Base-by-base conservation (phyloP, 1,139 yeast species). In the Suhomyces kunorum region DNA sequence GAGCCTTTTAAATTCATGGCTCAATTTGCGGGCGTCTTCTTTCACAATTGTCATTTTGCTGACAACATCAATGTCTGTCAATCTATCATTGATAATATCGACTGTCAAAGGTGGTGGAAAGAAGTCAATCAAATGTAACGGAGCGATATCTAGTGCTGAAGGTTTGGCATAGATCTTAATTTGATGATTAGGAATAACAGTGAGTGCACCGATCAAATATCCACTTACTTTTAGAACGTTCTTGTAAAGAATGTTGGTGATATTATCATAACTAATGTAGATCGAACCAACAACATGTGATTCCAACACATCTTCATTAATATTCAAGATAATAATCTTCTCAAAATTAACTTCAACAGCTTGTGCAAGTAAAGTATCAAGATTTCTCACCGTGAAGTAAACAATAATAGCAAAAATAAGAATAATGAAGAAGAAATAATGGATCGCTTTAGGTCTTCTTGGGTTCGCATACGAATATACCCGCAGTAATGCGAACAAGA, bases 21-120 rank as follows among this genome's bases (percentile, higher is more conserved):
- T 49, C 32, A 62, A 51, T 25, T 52, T 47, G 8, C 53, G 48
- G 12, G 62, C 48, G 18, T 57, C 56, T 5, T 50, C 49, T 19
- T 58, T 45, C 7, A 53, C 48, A 23, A 64, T 47, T 4, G 29
- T 28, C 19, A 64, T 50, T n/a, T 54, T 51, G 13, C 60, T 52
- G 8, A 54, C 45, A 27, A 65, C 53, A 39, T 63, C 66, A 26
- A 66, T 43, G n/a, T 53, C 50, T 3, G 67, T 60, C 8, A 44
- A 28, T 5, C 56, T 47, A 4, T 50, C 47, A 35, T 64, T 54
- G 6, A 47, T 38, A 14, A 65, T 46, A 25, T 51, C 51, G 3
- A 65, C 49, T 2, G 48, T 40, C 4, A 66, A 23, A 11, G 55
- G 58, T 2, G 70, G 68, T 4, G 66, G 62, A 14, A 39, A 46